phyloP scores from a whole-genome alignment of 2,329 filamentous ascomycete species.

The Arthrobotrys iridis region DNA sequence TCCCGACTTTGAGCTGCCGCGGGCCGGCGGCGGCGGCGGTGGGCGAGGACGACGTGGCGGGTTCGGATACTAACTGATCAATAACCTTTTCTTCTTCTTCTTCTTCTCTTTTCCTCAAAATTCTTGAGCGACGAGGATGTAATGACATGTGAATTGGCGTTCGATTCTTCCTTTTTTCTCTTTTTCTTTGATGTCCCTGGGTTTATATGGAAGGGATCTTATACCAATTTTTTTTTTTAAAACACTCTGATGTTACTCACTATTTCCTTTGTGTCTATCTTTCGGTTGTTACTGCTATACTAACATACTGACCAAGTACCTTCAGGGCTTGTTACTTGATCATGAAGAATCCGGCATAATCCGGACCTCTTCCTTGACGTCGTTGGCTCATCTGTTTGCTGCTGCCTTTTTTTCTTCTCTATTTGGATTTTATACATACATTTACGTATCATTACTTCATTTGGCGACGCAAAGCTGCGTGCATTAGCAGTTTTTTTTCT shows the following conservation, averaged over 20 bases:
- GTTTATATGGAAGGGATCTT: constrained; percentile 12
- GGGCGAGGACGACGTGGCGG: constrained; percentile 54
- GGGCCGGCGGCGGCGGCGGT: constrained; percentile 57
- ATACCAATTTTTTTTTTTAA: background rate
- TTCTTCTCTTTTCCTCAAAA: background rate
- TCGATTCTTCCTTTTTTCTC: constrained; percentile 5
- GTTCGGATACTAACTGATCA: constrained; percentile 42
- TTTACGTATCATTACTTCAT: background rate
- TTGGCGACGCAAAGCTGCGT: too few relatives aligned
- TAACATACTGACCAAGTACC: too few relatives aligned
- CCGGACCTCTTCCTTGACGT: too few relatives aligned
- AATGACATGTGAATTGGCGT: constrained; percentile 49
- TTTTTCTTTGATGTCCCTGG: constrained; percentile 11
- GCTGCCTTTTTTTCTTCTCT: constrained; percentile 29
- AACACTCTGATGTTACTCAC: background rate
- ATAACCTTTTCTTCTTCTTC: constrained; percentile 18
- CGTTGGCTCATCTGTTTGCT: too few relatives aligned
- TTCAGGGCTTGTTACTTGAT: background rate
- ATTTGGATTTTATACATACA: constrained; percentile 42
- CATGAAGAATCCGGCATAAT: too few relatives aligned
- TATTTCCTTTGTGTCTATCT: constrained; percentile 1
- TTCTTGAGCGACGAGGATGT: constrained; percentile 19
- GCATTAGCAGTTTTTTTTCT: background rate
- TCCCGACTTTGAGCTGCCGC: constrained; percentile 82
- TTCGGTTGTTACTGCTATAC: background rate